Conservation (phyloP, 2,329 filamentous ascomycete genomes). For the Penicillium sp. region DNA sequence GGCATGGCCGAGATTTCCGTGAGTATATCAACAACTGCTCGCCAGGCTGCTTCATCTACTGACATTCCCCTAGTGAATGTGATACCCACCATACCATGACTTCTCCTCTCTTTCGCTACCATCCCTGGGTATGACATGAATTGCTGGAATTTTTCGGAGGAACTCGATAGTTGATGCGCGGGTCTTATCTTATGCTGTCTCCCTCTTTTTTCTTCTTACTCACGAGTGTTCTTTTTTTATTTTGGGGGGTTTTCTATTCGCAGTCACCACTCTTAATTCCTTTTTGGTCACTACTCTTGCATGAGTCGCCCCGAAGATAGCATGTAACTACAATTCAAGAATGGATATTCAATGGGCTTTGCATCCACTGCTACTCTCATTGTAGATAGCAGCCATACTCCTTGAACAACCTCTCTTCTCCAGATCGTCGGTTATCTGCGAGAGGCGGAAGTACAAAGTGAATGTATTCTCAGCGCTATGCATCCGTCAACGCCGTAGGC, state of each 20-base stretch:
- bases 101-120: slow-evolving; percentile 3
- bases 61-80: slow-evolving; percentile 9
- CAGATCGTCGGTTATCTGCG: too few species aligned
- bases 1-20: slow-evolving; percentile 61
- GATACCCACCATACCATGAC: background rate
- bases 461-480: slow-evolving; percentile 16
- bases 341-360: slow-evolving; percentile 10
- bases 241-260: slow-evolving; percentile 11
- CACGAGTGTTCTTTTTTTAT: slow-evolving; percentile 9
- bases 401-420: too few species aligned
- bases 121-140: slow-evolving; percentile 6
- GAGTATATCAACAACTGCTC: slow-evolving; percentile 24
- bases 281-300: slow-evolving; percentile 11
- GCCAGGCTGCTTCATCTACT: background rate
- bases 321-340: slow-evolving; percentile 24
- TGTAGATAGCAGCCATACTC: background rate
- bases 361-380: background rate
- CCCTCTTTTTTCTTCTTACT: slow-evolving; percentile 8
- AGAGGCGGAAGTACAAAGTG: background rate
- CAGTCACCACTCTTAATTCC: slow-evolving; percentile 15
- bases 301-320: slow-evolving; percentile 14
- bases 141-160: slow-evolving; percentile 9
- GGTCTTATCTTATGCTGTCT: slow-evolving; percentile 26
- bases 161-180: slow-evolving; percentile 27
- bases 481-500: slow-evolving; percentile 5